Conservation (phyloP, 78 protist genomes). For the Dictyostelium citrinum region DNA sequence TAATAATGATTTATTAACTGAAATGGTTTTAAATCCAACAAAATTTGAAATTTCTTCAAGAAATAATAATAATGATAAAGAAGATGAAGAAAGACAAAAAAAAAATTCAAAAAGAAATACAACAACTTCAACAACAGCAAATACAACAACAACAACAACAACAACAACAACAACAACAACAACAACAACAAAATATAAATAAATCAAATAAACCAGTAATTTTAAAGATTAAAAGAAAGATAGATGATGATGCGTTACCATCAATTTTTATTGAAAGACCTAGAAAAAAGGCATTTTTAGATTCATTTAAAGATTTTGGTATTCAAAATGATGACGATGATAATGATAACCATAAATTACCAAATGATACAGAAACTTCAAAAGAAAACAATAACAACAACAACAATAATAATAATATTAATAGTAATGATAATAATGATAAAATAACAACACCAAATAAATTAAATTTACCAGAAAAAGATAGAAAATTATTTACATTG, state of each 20-base stretch:
- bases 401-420: not conserved
- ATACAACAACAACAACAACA: not conserved
- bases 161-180: slow-evolving; percentile 1
- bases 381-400: not conserved
- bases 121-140: too few relatives aligned
- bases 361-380: not conserved
- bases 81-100: not conserved
- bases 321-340: not conserved
- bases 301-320: slow-evolving; percentile 46
- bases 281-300: slow-evolving; percentile 50
- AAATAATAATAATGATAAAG: not conserved
- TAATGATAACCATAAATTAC: not conserved
- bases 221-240: slow-evolving; percentile 67
- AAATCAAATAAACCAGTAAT: not conserved
- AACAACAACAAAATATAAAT: not conserved
- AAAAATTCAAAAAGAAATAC: not conserved
- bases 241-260: slow-evolving; percentile 60
- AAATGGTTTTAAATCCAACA: slow-evolving; percentile 16
- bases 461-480: not conserved
- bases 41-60: not conserved
- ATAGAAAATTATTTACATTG: slow-evolving; percentile 33
- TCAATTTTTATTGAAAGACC: slow-evolving; percentile 67
- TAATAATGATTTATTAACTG: not conserved
- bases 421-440: not conserved
- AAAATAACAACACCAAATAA: not conserved